These are phyloP conservation scores for Cryptosporidium baileyi DNA, from an alignment of 169 alveolate genomes.

Conservation along the genomic window DNA sequence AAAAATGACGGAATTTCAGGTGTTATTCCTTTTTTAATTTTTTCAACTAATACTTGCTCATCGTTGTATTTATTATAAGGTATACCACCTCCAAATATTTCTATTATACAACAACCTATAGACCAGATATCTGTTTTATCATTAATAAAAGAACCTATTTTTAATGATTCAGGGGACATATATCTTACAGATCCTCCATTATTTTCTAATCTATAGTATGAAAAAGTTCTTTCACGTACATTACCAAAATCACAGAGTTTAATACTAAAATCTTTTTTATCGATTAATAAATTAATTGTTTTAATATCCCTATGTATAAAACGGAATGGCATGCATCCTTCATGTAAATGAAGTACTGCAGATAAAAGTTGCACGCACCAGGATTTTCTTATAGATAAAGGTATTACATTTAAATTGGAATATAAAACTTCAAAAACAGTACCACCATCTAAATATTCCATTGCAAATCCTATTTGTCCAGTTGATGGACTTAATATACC, in stretches of 20 bases:
- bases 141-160: conserved; percentile 75
- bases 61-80: conserved; percentile 79
- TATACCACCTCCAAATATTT: conserved; percentile 80
- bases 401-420: conserved; percentile 65
- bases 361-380: conserved; percentile 76
- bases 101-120: conserved; percentile 82
- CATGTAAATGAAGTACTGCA: conserved; percentile 77
- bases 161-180: conserved; percentile 84
- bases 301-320: conserved; percentile 82
- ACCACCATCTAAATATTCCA: conserved; percentile 80
- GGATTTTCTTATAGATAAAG: conserved; percentile 71
- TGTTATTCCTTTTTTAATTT: conserved; percentile 5
- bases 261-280: conserved; percentile 74
- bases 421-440: conserved; percentile 79
- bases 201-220: conserved; percentile 77
- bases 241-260: conserved; percentile 83
- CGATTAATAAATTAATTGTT: conserved; percentile 80
- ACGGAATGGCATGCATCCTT: conserved; percentile 67
- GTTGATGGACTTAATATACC: conserved; percentile 58
- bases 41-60: conserved; percentile 13
- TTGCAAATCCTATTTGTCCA: conserved; percentile 75
- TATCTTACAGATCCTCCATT: conserved; percentile 85
- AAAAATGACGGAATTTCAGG: conserved; percentile 59
- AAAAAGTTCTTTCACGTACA: conserved; percentile 75
- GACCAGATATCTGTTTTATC: conserved; percentile 84